Evolutionary conservation across 2,329 filamentous ascomycete species (phyloP).

Genomic region (Chaetomiaceae sp.): DNA sequence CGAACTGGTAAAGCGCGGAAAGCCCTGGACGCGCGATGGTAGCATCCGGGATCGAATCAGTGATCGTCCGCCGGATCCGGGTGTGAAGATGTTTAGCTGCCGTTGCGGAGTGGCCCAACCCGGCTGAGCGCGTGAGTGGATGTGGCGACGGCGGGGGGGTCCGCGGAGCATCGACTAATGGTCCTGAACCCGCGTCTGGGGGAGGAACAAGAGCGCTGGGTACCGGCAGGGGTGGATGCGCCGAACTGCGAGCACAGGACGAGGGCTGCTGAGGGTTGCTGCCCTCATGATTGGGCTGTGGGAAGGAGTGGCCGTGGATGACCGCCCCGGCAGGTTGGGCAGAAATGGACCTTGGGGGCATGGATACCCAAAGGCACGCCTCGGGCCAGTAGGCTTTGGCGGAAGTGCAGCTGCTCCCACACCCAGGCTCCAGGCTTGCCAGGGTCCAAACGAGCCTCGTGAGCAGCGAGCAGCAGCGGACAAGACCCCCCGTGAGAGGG

Average conservation of each 20-base stretch:
- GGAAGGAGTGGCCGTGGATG: slow-evolving; percentile 31
- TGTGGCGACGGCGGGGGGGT: slow-evolving; percentile 16
- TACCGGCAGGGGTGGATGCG: slow-evolving; percentile 17
- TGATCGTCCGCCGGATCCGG: slow-evolving; percentile 25
- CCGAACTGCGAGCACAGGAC: slow-evolving; percentile 9
- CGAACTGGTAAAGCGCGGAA: slow-evolving; percentile 3
- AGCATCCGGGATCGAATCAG: slow-evolving; percentile 30
- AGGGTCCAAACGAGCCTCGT: slow-evolving; percentile 23
- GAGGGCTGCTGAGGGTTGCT: slow-evolving; percentile 16
- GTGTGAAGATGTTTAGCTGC: slow-evolving; percentile 9
- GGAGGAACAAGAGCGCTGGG: slow-evolving; percentile 13
- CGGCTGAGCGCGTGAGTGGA: not conserved
- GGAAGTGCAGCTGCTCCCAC: slow-evolving; percentile 24
- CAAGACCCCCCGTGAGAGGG: slow-evolving; percentile 4
- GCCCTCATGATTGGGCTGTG: slow-evolving; percentile 24
- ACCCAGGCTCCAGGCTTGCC: slow-evolving; percentile 15
- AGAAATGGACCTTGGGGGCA: slow-evolving; percentile 31
- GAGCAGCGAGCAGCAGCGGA: slow-evolving; percentile 17
- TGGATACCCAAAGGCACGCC: slow-evolving; percentile 31
- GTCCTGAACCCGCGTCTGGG: not conserved
- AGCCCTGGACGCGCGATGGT: slow-evolving; percentile 13
- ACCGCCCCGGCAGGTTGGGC: slow-evolving; percentile 31
- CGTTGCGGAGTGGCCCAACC: slow-evolving; percentile 8
- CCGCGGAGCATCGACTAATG: slow-evolving; percentile 5
- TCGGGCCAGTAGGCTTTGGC: slow-evolving; percentile 24